Conservation (phyloP, 2,329 filamentous ascomycete genomes). For the Aspergillus pseudoterreus region DNA sequence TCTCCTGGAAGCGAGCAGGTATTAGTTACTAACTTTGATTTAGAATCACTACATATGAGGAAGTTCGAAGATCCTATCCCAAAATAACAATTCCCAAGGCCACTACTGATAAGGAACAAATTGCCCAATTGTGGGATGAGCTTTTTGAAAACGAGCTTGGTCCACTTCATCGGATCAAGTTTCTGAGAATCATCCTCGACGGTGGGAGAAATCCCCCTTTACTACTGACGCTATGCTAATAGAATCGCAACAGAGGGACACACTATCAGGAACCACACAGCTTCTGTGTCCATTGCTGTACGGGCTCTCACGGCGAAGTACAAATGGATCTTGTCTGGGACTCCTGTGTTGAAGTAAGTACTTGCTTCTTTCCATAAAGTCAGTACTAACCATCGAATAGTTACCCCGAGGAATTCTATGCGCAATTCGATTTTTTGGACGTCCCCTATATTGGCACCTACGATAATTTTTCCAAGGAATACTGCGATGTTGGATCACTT, state of each 20-base stretch:
- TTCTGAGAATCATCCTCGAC: slow-evolving; percentile 39
- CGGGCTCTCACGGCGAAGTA: slow-evolving; percentile 30
- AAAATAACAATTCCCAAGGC: slow-evolving; percentile 15
- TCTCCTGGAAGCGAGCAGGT: background rate
- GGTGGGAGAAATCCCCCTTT: slow-evolving; percentile 18
- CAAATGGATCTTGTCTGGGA: slow-evolving; percentile 40
- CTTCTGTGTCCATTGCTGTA: slow-evolving; percentile 34
- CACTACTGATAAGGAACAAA: slow-evolving; percentile 13
- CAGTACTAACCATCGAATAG: slow-evolving; percentile 10
- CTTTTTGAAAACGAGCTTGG: slow-evolving; percentile 24
- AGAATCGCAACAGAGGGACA: slow-evolving; percentile 26
- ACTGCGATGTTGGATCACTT: slow-evolving; percentile 16
- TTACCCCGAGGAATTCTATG: slow-evolving; percentile 34
- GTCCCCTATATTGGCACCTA: slow-evolving; percentile 25
- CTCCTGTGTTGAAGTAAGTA: slow-evolving; percentile 36
- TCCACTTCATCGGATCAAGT: slow-evolving; percentile 33
- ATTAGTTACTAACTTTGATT: slow-evolving; percentile 2
- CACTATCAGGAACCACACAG: slow-evolving; percentile 33
- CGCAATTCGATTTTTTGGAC: slow-evolving; percentile 36
- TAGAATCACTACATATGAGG: slow-evolving; percentile 38
- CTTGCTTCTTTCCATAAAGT: no score
- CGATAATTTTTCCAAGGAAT: slow-evolving; percentile 23
- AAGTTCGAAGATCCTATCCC: slow-evolving; percentile 34
- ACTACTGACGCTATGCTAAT: background rate
- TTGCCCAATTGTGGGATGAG: slow-evolving; percentile 22